Base-by-base conservation (phyloP, 2,329 filamentous ascomycete genomes). In the Talaromyces albobiverticillius region DNA sequence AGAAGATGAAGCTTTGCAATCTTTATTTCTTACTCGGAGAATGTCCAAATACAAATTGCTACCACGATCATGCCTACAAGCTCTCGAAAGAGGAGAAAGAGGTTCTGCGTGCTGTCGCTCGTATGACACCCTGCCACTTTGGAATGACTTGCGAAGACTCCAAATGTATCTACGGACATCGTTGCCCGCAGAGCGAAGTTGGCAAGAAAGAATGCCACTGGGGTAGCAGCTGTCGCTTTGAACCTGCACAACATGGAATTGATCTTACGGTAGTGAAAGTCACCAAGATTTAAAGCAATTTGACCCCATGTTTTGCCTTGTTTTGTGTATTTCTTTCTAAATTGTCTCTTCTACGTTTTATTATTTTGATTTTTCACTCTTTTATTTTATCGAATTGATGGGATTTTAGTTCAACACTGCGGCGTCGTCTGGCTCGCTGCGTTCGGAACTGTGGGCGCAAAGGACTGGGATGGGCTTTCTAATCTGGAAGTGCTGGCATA, bases 161-260 rank as follows among this genome's bases (percentile, higher is more conserved):
- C 1, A 79, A 79, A 55, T 86, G 83, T 68, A 85, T 85, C 49
- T 85, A 85, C 62, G 83, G 83, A 20, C 83, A 86, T 66, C 77
- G 80, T 32, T 86, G 83, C 62, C 81, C 82, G 16, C 80, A 81
- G 57, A 75, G 73, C 31, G 70, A 76, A 55, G 73, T 76, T 25
- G 79, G 79, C 34, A 75, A 71, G 47, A 79, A 79, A 63, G 76
- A 74, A 16, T 86, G 83, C 63, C 79, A 80, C 61, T 83, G 82
- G 68, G 80, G 79, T 13, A 76, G 79, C 6, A 74, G 71, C 50
- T 86, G 83, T 71, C 78, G 82, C 31, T 86, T 86, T 61, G 75
- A 79, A 32, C 65, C 68, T 14, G 77, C 80, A 55, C 75, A 84
- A 56, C 83, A 86, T 64, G 79, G 78, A 13, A 77, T 85, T 60